phyloP scores from a whole-genome alignment of 139 green algal species.

The Desmodesmus armatus region DNA sequence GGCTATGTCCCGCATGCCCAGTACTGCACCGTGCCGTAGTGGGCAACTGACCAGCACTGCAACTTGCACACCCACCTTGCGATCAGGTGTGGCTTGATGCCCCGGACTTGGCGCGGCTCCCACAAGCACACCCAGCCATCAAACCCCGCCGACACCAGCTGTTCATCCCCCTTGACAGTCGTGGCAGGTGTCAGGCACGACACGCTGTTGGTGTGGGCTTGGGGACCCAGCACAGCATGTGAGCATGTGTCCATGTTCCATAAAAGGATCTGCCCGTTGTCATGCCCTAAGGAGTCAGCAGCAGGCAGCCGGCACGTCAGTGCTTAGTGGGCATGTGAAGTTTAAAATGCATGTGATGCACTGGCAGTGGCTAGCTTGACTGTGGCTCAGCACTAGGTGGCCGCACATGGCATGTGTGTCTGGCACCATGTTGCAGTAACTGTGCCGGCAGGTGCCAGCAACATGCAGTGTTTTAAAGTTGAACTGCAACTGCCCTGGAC shows the following conservation, averaged over 20 bases:
- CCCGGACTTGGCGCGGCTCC: conserved; percentile 49
- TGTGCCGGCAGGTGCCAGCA: too few relatives aligned
- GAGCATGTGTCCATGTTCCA: conserved; percentile 27
- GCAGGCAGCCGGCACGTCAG: too few relatives aligned
- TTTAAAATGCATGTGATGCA: too few relatives aligned
- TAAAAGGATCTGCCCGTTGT: not conserved
- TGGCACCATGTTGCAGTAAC: too few relatives aligned
- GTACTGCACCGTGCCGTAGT: not conserved
- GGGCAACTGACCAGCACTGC: not conserved
- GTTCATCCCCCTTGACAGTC: conserved; percentile 47
- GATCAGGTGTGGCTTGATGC: conserved; percentile 38
- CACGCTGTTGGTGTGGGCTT: conserved; percentile 57
- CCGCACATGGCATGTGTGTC: too few relatives aligned
- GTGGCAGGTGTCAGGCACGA: conserved; percentile 45
- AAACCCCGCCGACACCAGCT: conserved; percentile 57
- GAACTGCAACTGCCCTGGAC: too few relatives aligned
- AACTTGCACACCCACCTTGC: conserved; percentile 9
- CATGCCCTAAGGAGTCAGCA: too few relatives aligned
- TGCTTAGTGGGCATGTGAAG: too few relatives aligned
- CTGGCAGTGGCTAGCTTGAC: too few relatives aligned
- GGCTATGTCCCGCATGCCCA: not conserved
- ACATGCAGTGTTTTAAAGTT: too few relatives aligned
- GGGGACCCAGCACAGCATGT: not conserved
- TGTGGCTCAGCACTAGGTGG: too few relatives aligned
- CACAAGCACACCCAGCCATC: conserved; percentile 65